Evolutionary conservation across 257 asterid genomes (phyloP), one percentile per base, ranked within the genome.

Genomic region (Solanum piurae): DNA sequence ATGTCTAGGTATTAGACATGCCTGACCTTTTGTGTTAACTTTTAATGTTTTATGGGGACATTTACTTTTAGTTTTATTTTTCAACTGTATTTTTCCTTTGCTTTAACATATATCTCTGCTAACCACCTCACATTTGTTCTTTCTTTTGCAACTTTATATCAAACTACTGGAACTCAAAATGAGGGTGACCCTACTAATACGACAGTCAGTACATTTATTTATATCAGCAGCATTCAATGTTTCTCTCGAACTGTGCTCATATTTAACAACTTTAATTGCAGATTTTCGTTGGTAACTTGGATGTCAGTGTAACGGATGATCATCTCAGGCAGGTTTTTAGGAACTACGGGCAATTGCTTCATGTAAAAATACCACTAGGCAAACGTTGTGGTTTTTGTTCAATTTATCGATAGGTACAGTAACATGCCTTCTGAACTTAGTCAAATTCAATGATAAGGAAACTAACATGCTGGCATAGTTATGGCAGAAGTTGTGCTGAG

Each of bases 171-270:
- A 90, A 90, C 55, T 91, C 96, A 92, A 90, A 96, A 96, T 84
- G 98, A 95, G 90, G 91, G 92, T 91, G 95, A 95, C 88, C 98
- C 98, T 38, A 95, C 90, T 92, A 95, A 95, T 91, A 94, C 98
- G 40, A 94, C 98, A 8, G 98, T 95, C 89, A 64, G 98, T 94
- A 82, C 83, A 42, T 77, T 12, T 77, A n/a, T 84, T 88, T 90
- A 74, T 88, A 86, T 80, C 44, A 2, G 3, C 58, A 27, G 3
- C 6, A 5, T 44, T 86, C 60, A 27, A 46, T 69, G 49, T 8
- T 34, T 29, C 77, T 84, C 68, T 38, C 62, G 27, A 42, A 33
- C 4, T 55, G 2, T 89, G 42, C 82, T 62, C 33, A 40, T 34
- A 25, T 68, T 68, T 40, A 66, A 40, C 11, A n/a, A 27, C 31